These are phyloP conservation scores for Barnettozyma sp. DNA, from an alignment of 805 yeast genomes.

Conservation along the genomic window DNA sequence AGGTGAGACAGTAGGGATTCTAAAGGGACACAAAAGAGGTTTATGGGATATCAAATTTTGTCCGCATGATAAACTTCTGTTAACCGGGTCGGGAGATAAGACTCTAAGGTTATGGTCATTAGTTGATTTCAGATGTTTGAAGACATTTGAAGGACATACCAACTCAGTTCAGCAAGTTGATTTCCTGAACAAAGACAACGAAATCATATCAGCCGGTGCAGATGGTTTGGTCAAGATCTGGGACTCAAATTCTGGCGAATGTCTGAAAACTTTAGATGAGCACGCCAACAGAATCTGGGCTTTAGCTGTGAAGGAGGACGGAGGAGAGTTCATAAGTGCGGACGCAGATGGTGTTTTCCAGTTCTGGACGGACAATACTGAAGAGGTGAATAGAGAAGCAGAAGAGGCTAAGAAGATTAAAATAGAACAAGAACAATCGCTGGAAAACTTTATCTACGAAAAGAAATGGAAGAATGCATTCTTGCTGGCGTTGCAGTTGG, in stretches of 20 bases:
- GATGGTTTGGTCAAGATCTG: conserved; percentile 92
- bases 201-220: conserved; percentile 73
- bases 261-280: conserved; percentile 79
- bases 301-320: conserved; percentile 56
- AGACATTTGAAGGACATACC: conserved; percentile 91
- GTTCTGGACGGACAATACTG: conserved; percentile 85
- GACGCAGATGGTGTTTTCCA: conserved; percentile 94
- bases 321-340: conserved; percentile 68
- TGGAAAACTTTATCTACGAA: conserved; percentile 62
- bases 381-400: conserved; percentile 51
- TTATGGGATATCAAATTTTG: conserved; percentile 88
- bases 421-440: conserved; percentile 84
- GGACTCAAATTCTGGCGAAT: conserved; percentile 74
- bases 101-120: conserved; percentile 86
- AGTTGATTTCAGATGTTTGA: conserved; percentile 62
- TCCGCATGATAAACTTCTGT: conserved; percentile 65
- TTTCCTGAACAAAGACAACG: conserved; percentile 60
- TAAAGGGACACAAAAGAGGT: conserved; percentile 90
- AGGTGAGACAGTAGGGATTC: conserved; percentile 83
- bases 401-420: conserved; percentile 42
- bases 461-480: conserved; percentile 89
- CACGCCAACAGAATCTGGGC: conserved; percentile 97
- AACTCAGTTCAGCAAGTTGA: conserved; percentile 82
- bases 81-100: conserved; percentile 90
- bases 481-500: conserved; percentile 72